phyloP scores from a whole-genome alignment of 75 land plant species.

The Isoetes taiwanensis region DNA sequence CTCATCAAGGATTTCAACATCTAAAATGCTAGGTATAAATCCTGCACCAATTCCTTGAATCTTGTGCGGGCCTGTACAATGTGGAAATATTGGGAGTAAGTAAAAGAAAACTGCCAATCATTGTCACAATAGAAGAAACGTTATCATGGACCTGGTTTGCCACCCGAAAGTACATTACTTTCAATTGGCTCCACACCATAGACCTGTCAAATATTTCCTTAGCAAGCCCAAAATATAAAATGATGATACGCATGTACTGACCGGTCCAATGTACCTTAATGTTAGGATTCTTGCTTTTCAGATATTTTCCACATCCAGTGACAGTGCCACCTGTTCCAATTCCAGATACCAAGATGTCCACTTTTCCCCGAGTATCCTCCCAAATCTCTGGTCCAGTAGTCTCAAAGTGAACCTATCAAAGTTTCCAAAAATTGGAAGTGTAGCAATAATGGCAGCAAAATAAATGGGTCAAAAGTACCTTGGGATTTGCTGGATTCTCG shows the following conservation, averaged over 20 bases:
- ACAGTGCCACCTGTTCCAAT: slow-evolving; percentile 94
- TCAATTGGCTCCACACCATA: slow-evolving; percentile 84
- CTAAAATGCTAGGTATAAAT: slow-evolving; percentile 69
- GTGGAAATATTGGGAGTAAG: neutral
- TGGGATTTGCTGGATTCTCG: slow-evolving; percentile 91
- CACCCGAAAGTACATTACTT: slow-evolving; percentile 84
- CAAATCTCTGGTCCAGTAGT: slow-evolving; percentile 97
- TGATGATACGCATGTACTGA: no score
- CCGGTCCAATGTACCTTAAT: slow-evolving; percentile 53
- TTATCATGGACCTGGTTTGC: slow-evolving; percentile 65
- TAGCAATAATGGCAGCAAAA: neutral
- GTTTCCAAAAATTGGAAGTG: neutral
- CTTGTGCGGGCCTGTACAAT: slow-evolving; percentile 71
- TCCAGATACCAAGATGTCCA: slow-evolving; percentile 74
- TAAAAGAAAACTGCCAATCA: neutral
- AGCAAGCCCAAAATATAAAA: no score
- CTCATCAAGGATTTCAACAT: slow-evolving; percentile 69
- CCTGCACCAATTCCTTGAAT: slow-evolving; percentile 97
- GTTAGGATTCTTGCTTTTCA: slow-evolving; percentile 59
- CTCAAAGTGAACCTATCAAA: slow-evolving; percentile 67
- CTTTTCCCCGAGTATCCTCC: slow-evolving; percentile 80
- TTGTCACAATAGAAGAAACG: neutral
- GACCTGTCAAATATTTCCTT: slow-evolving; percentile 44
- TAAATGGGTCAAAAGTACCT: slow-evolving; percentile 26
- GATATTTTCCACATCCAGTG: slow-evolving; percentile 60